These are phyloP conservation scores for Astragalus glycyphyllos DNA, from an alignment of 306 rosid genomes.

Conservation along the genomic window DNA sequence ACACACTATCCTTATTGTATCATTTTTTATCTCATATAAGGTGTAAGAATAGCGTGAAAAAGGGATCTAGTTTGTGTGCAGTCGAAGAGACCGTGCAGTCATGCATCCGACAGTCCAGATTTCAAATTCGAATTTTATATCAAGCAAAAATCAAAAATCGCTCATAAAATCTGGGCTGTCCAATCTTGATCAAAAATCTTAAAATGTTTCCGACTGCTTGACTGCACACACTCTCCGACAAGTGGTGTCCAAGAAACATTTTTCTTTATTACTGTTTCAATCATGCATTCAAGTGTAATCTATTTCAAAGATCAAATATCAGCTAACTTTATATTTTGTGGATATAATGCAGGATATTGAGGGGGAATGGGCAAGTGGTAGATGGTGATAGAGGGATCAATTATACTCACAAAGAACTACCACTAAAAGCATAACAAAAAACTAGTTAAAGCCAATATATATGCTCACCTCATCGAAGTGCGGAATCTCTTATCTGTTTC, in stretches of 20 bases:
- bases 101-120: no score
- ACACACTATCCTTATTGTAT: no score
- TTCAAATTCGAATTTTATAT: no score
- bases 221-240: no score
- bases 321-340: neutral
- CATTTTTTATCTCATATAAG: neutral
- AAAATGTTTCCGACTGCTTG: no score
- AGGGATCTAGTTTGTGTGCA: no score
- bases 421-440: slow-evolving; percentile 40
- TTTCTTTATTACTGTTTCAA: neutral
- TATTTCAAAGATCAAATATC: neutral
- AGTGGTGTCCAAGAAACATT: slow-evolving; percentile 8
- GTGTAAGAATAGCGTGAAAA: neutral
- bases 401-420: slow-evolving; percentile 64
- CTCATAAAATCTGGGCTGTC: no score
- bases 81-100: no score
- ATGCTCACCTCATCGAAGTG: slow-evolving; percentile 31
- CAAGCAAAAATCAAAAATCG: no score
- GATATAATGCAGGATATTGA: slow-evolving; percentile 75
- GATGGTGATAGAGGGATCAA: slow-evolving; percentile 67
- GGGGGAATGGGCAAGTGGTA: slow-evolving; percentile 83
- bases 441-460: slow-evolving; percentile 26
- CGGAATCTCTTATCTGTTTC: slow-evolving; percentile 37
- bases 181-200: no score
- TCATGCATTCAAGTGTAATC: neutral